Base-by-base conservation (phyloP, 768 basidiomycete species). In the Omphalotus guepiniiformis region DNA sequence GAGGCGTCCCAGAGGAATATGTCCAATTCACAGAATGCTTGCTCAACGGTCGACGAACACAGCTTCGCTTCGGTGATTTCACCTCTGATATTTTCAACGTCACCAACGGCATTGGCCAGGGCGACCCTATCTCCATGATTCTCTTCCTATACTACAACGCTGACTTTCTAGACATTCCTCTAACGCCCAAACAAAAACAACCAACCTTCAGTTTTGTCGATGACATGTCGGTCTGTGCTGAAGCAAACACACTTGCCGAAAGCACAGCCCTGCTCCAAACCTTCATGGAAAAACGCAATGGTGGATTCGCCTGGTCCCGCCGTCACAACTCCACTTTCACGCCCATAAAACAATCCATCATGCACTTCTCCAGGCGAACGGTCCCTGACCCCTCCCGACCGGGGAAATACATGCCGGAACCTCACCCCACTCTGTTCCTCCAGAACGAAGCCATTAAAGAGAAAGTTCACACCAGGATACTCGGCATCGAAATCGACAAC, bases 61-160 rank as follows among this genome's bases (percentile, higher is more conserved):
- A 16, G 11, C 35, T 68, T 0, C 18, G 34, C 0, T 67, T 69
- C 36, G 63, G 64, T 19, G 58, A 63, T 47, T 64, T 30, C 50
- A 48, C 22, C 1, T 67, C 64, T 0, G 42, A 51, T 0, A 47
- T 38, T 29, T 54, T 59, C 9, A 15, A 19, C 2, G 41, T 63
- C 2, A 8, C 13, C 0, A 58, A 53, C 13, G 60, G 64, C 0
- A 47, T 63, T 1, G 57, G 51, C 2, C 64, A 68, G 50, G 66
- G 65, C 1, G 50, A 55, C 46, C 57, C 63, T 0, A 26, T 60
- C 2, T 64, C 61, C 1, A 49, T 47, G 39, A 55, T 61, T 1
- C 45, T 59, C 0, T 67, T 62, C 45, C 49, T 56, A 4, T 49
- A 62, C 26, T 62, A 63, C 51, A n/a, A n/a, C n/a, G n/a, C n/a